Evolutionary conservation across 1,139 yeast genomes (phyloP), one percentile per base, ranked within the genome.

Genomic region (Yamadazyma pseudoaaseri): DNA sequence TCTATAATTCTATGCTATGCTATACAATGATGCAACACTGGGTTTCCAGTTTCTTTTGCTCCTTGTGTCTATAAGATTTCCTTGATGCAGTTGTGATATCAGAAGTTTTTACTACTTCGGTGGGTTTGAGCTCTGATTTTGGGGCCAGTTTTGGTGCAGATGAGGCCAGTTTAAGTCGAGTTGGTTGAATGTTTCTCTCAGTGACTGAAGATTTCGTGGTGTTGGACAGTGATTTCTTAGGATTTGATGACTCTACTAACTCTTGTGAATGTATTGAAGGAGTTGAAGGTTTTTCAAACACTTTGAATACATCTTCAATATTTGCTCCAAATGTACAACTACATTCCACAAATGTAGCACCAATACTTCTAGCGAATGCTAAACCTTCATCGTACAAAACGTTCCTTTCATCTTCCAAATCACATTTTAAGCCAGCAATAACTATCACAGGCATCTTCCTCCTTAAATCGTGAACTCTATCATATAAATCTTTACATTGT

Each of bases 391-490:
- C 55, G 33, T 34, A 50, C 14, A 48, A 38, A 2, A 64, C 64
- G 30, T 55, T 60, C 26, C 67, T 45, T 15, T 47, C 47, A 2
- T 37, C 37, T 13, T 48, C 56, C 17, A 48, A 35, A 34, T 68
- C 73, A 13, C 51, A 34, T 36, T 61, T 62, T n/a, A 65, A 46
- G 0, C 63, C 72, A 9, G 58, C 62, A 11, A 67, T 41, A 3
- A 55, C 54, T 5, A 60, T 41, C 0, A 68, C 66, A 3, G 68
- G 67, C 26, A 53, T 43, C 7, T 29, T 11, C 2, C 21, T 25
- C 22, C 58, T 36, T 11, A 57, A 30, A n/a, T 45, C 41, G 17
- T 28, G 24, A 2, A 62, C 36, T 11, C 56, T 41, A 4, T 58
- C 55, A 26, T 44, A 49, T 16, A 51, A 33, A 17, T 65, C 68